These are phyloP conservation scores for Heritiera littoralis DNA, from an alignment of 345 rosid species.

Conservation along the genomic window DNA sequence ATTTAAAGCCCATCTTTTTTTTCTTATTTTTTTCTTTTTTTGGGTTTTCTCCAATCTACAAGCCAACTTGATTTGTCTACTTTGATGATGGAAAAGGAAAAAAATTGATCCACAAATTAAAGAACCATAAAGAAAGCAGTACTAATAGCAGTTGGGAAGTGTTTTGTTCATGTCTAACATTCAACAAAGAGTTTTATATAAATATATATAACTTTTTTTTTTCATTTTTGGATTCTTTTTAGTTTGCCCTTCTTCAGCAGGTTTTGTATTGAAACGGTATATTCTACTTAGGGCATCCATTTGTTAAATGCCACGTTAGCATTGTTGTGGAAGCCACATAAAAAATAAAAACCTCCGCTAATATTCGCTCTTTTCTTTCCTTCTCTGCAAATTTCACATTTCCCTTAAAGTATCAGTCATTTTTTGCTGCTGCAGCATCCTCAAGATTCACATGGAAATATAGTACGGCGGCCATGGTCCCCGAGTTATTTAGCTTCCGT, in stretches of 20 bases:
- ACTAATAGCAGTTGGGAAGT: neutral
- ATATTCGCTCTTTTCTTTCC: neutral
- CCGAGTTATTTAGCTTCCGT: neutral
- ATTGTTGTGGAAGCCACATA: neutral
- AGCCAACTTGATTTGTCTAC: neutral
- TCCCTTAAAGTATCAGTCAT: constrained; percentile 37
- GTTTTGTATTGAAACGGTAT: neutral
- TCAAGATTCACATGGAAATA: constrained; percentile 68
- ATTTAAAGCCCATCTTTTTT: neutral
- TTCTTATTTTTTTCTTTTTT: neutral
- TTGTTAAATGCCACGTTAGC: constrained; percentile 13
- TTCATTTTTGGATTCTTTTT: neutral
- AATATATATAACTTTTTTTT: neutral
- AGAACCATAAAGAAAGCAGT: neutral
- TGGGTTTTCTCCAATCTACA: neutral
- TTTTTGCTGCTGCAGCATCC: constrained; percentile 63
- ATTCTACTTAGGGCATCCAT: constrained; percentile 24
- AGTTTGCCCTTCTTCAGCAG: neutral
- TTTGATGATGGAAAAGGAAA: neutral
- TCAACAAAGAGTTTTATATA: neutral
- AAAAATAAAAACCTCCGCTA: neutral
- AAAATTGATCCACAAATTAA: neutral
- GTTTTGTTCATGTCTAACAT: neutral
- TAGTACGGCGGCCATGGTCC: neutral
- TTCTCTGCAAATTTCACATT: constrained; percentile 5